phyloP scores from a whole-genome alignment of 2,329 filamentous ascomycete genomes.

The Diplocarpon mali region DNA sequence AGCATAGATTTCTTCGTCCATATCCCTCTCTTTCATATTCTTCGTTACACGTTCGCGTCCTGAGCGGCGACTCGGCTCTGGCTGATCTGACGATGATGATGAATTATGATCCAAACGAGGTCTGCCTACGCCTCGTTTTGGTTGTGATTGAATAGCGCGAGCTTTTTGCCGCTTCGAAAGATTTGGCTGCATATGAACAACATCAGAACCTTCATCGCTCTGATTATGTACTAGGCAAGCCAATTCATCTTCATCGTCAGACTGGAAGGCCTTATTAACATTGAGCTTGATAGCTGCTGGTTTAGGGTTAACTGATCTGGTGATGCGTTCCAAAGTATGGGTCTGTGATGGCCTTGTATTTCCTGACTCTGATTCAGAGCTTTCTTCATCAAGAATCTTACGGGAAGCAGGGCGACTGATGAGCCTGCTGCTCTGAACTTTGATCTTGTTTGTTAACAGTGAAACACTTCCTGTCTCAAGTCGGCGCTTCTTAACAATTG shows the following conservation, averaged over 20 bases:
- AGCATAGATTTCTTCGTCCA: constrained; percentile 39
- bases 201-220: constrained; percentile 29
- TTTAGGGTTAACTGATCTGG: neutral
- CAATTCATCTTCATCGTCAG: constrained; percentile 19
- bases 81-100: constrained; percentile 13
- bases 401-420: constrained; percentile 11
- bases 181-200: constrained; percentile 37
- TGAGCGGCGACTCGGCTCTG: constrained; percentile 26
- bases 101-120: constrained; percentile 8
- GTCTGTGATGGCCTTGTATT: neutral
- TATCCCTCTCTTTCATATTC: constrained; percentile 36
- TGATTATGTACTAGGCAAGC: constrained; percentile 13
- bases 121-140: constrained; percentile 5
- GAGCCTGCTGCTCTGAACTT: constrained; percentile 12
- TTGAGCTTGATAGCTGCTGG: neutral
- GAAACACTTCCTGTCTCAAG: constrained; percentile 14
- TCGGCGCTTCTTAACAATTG: constrained; percentile 17
- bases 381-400: constrained; percentile 7
- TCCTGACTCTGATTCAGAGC: constrained; percentile 10
- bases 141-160: constrained; percentile 1
- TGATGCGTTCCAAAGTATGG: constrained; percentile 3
- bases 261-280: constrained; percentile 1
- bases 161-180: constrained; percentile 7
- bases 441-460: constrained; percentile 10
- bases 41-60: constrained; percentile 25